Conservation (phyloP, 352 stramenopile genomes). For the Labyrinthula sp. region DNA sequence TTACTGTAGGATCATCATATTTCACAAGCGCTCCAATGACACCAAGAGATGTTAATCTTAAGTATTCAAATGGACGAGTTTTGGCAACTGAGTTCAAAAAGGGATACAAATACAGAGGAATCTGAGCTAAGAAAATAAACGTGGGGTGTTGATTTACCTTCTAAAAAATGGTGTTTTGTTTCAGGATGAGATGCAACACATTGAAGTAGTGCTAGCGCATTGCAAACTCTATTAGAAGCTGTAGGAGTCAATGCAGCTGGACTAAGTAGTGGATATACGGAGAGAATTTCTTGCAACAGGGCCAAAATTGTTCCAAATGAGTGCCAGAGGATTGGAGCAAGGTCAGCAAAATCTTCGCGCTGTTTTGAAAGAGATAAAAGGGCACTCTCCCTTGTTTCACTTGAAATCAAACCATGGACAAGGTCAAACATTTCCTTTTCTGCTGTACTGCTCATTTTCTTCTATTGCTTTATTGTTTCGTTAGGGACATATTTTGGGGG, state of each 20-base stretch:
- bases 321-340: slow-evolving; percentile 93
- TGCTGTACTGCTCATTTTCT: too few species aligned
- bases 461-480: too few species aligned
- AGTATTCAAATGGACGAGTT: slow-evolving; percentile 92
- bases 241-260: slow-evolving; percentile 85
- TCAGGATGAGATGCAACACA: slow-evolving; percentile 90
- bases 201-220: slow-evolving; percentile 87
- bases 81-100: slow-evolving; percentile 97
- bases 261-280: slow-evolving; percentile 87
- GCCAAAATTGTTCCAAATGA: slow-evolving; percentile 84
- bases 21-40: slow-evolving; percentile 97
- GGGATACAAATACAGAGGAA: slow-evolving; percentile 92
- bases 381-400: slow-evolving; percentile 67
- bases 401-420: slow-evolving; percentile 27
- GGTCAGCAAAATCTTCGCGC: slow-evolving; percentile 80
- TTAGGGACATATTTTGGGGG: too few species aligned
- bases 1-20: slow-evolving; percentile 87
- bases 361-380: slow-evolving; percentile 95
- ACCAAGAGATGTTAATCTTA: slow-evolving; percentile 83
- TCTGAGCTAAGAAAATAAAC: slow-evolving; percentile 49
- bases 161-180: slow-evolving; percentile 85
- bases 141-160: slow-evolving; percentile 37
- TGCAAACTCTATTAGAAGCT: slow-evolving; percentile 90
- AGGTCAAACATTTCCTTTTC: too few species aligned
- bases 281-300: slow-evolving; percentile 91